These are phyloP conservation scores for Lepidium didymum DNA, from an alignment of 345 rosid species.

Conservation along the genomic window DNA sequence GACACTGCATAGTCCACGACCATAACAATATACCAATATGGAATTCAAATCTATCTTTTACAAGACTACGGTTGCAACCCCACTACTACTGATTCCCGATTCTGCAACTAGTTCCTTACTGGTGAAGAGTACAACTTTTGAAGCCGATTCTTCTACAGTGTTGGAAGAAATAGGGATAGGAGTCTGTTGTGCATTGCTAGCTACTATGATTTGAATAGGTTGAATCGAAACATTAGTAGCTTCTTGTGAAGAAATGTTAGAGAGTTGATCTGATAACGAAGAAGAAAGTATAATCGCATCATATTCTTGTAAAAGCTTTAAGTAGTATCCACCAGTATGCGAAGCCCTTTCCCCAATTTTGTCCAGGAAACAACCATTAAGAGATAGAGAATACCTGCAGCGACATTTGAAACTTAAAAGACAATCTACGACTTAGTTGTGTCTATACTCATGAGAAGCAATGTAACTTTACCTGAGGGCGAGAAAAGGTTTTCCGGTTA, in stretches of 20 bases:
- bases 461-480: conserved; percentile 50
- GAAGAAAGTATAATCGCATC: conserved; percentile 57
- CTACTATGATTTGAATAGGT: conserved; percentile 46
- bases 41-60: conserved; percentile 38
- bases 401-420: neutral
- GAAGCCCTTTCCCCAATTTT: conserved; percentile 58
- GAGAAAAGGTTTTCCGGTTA: conserved; percentile 59
- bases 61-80: conserved; percentile 40
- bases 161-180: conserved; percentile 7
- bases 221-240: conserved; percentile 44
- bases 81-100: conserved; percentile 27
- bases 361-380: conserved; percentile 47
- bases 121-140: conserved; percentile 38
- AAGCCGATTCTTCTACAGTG: conserved; percentile 24
- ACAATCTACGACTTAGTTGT: neutral
- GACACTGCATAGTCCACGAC: conserved; percentile 49
- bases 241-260: conserved; percentile 47
- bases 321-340: conserved; percentile 61
- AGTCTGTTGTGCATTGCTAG: conserved; percentile 27
- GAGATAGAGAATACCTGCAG: conserved; percentile 61
- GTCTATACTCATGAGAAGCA: neutral
- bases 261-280: conserved; percentile 29
- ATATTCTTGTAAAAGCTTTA: conserved; percentile 61
- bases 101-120: conserved; percentile 24
- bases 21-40: conserved; percentile 48